phyloP scores from a whole-genome alignment of 306 rosid species.

The Benincasa hispida region DNA sequence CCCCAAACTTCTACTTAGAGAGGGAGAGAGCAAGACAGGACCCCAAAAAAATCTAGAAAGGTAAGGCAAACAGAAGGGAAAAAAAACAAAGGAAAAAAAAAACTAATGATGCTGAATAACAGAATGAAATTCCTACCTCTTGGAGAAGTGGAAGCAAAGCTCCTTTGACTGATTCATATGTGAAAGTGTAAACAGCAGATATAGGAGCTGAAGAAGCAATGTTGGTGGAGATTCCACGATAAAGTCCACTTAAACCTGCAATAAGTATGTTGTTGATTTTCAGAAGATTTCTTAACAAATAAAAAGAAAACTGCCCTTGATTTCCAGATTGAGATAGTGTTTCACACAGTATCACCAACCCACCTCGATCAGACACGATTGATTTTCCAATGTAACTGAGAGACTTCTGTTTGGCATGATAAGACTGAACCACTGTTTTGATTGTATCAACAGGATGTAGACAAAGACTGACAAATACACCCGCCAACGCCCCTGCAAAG shows the following conservation, averaged over 20 bases:
- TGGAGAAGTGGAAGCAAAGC: conserved; percentile 74
- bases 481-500: conserved; percentile 92
- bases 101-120: conserved; percentile 1
- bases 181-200: conserved; percentile 83
- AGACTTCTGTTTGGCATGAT: conserved; percentile 58
- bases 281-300: background rate
- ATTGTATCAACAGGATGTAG: conserved; percentile 90
- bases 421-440: conserved; percentile 80
- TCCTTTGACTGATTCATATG: conserved; percentile 86
- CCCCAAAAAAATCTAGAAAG: background rate
- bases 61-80: background rate
- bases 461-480: conserved; percentile 82
- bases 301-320: conserved; percentile 2
- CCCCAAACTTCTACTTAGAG: background rate
- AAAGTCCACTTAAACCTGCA: conserved; percentile 85
- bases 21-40: background rate
- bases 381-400: conserved; percentile 64
- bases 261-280: conserved; percentile 7
- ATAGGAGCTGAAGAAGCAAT: conserved; percentile 86
- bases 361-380: conserved; percentile 86
- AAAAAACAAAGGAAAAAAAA: background rate
- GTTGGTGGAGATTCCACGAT: conserved; percentile 82
- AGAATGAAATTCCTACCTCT: conserved; percentile 31
- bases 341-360: conserved; percentile 12
- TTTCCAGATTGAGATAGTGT: conserved; percentile 7